Evolutionary conservation across 2,329 filamentous ascomycete species (phyloP).

Genomic region (Talaromyces sp.): DNA sequence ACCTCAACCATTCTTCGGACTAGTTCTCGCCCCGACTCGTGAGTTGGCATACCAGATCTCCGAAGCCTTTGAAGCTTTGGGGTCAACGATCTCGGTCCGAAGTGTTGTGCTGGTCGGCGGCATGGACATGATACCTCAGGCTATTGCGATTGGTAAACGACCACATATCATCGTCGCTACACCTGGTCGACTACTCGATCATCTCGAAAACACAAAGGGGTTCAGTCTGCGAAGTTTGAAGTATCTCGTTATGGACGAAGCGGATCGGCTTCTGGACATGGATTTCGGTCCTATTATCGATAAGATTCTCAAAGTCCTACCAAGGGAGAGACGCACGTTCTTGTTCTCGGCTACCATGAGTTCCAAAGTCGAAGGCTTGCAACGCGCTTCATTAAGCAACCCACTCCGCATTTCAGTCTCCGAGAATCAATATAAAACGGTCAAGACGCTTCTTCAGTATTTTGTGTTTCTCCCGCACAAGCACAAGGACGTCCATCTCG

Average conservation of each 20-base stretch:
- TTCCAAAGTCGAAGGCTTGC: conserved; percentile 87
- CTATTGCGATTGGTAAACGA: conserved; percentile 90
- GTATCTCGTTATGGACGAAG: conserved; percentile 93
- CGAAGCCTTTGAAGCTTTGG: conserved; percentile 81
- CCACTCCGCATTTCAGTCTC: conserved; percentile 75
- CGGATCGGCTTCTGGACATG: conserved; percentile 85
- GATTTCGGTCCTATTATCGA: conserved; percentile 92
- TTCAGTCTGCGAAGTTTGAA: conserved; percentile 80
- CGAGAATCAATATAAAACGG: conserved; percentile 83
- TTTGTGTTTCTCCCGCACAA: conserved; percentile 84
- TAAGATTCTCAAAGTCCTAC: conserved; percentile 87
- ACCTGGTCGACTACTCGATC: conserved; percentile 83
- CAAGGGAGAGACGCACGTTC: conserved; percentile 70
- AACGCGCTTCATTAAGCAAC: conserved; percentile 82
- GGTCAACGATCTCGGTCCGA: conserved; percentile 81
- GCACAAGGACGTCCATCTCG: conserved; percentile 85
- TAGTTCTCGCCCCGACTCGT: conserved; percentile 87
- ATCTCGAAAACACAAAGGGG: conserved; percentile 94
- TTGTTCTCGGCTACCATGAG: conserved; percentile 95
- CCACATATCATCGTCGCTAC: conserved; percentile 93
- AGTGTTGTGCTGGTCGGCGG: conserved; percentile 86
- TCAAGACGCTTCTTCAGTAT: conserved; percentile 80
- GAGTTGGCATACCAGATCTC: conserved; percentile 92
- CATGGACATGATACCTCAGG: conserved; percentile 90
- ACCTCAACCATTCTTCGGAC: conserved; percentile 79